Evolutionary conservation across 768 basidiomycete genomes (phyloP).

Genomic region (Mycena haematopus): DNA sequence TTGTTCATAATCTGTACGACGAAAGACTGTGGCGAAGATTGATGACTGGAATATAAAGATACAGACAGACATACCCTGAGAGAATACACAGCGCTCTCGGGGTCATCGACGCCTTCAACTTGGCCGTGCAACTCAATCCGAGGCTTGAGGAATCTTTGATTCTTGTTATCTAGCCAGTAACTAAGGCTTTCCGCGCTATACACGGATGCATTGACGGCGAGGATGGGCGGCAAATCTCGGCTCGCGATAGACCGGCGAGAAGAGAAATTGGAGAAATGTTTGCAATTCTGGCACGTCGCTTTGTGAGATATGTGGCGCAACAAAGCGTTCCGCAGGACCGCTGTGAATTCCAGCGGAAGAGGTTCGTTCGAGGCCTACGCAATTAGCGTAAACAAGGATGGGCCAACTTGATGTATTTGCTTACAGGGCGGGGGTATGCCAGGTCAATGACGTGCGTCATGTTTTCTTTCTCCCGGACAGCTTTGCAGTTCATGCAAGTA

Average conservation of each 20-base stretch:
- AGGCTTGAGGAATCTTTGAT: conserved; percentile 65
- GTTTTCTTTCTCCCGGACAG: conserved; percentile 74
- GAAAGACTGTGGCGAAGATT: conserved; percentile 60
- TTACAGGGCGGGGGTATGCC: conserved; percentile 84
- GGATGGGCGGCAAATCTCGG: conserved; percentile 76
- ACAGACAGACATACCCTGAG: conserved; percentile 61
- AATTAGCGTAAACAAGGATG: conserved; percentile 2
- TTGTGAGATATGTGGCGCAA: conserved; percentile 85
- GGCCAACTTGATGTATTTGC: conserved; percentile 28
- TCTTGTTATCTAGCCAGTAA: conserved; percentile 75
- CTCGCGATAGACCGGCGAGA: conserved; percentile 71
- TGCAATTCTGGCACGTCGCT: conserved; percentile 85
- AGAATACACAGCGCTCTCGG: conserved; percentile 65
- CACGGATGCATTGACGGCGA: conserved; percentile 87
- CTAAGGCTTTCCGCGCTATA: conserved; percentile 75
- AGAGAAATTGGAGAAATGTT: conserved; percentile 75
- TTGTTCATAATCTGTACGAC: conserved; percentile 81
- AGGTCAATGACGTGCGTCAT: conserved; percentile 87
- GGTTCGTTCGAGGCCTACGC: conserved; percentile 36
- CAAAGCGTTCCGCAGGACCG: conserved; percentile 76
- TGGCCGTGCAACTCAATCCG: conserved; percentile 64
- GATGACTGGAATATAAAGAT: background rate
- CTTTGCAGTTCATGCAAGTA: conserved; percentile 77
- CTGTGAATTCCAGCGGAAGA: conserved; percentile 60
- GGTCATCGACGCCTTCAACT: conserved; percentile 62